phyloP scores from a whole-genome alignment of 805 yeast species.

The Kurtzmaniella cleridarum region DNA sequence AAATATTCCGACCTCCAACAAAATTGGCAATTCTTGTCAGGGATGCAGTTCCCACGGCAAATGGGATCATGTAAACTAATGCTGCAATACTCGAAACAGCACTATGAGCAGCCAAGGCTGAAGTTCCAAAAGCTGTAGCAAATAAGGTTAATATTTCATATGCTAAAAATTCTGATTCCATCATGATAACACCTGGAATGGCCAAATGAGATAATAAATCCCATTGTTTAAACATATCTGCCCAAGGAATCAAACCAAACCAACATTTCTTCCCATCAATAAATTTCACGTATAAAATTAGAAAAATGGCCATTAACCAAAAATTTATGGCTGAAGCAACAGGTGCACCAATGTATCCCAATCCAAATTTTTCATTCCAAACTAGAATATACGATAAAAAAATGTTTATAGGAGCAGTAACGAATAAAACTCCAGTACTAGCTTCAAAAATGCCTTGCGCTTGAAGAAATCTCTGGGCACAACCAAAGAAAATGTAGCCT shows the following conservation, averaged over 20 bases:
- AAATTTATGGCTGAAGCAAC: constrained; percentile 38
- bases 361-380: constrained; percentile 35
- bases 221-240: constrained; percentile 32
- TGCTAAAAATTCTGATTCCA: constrained; percentile 41
- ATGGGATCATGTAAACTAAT: constrained; percentile 40
- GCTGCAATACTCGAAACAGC: constrained; percentile 45
- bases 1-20: constrained; percentile 38
- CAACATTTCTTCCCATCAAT: constrained; percentile 68
- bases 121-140: constrained; percentile 44
- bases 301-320: constrained; percentile 34
- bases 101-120: constrained; percentile 47
- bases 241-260: constrained; percentile 48
- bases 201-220: constrained; percentile 31
- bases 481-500: constrained; percentile 38
- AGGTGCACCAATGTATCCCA: constrained; percentile 41
- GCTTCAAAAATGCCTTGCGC: constrained; percentile 46
- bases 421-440: constrained; percentile 37
- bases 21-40: constrained; percentile 42
- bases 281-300: constrained; percentile 34
- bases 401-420: constrained; percentile 39
- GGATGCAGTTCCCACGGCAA: constrained; percentile 41
- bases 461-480: constrained; percentile 36
- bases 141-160: constrained; percentile 42
- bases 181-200: constrained; percentile 41
- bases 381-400: constrained; percentile 36